Percentiles rank a stretch among this genome's conserved stretches.
phyloP scores from a whole-genome alignment of 148 eudicot species.

The Linanthus parryae region DNA sequence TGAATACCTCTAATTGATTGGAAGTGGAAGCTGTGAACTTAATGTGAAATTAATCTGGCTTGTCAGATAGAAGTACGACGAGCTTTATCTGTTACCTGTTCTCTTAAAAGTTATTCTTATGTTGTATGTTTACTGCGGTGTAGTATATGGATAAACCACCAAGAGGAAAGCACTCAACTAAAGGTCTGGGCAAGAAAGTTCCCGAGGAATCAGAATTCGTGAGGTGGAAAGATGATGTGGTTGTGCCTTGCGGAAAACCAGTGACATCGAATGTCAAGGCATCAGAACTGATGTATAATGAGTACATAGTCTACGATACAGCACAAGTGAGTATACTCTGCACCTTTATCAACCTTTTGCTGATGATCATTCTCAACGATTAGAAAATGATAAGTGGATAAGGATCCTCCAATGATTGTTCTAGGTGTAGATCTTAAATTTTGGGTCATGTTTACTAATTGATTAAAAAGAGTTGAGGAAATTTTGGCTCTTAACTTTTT shows the following conservation, averaged over 20 bases:
- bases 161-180: conserved; percentile 89
- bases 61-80: no score
- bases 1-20: no score
- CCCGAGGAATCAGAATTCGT: conserved; percentile 61
- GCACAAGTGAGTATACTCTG: conserved; percentile 98
- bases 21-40: no score
- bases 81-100: not conserved
- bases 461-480: no score
- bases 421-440: no score
- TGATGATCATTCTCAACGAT: no score
- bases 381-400: no score
- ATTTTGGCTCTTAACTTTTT: no score
- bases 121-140: conserved; percentile 5
- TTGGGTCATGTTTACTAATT: no score
- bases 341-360: no score
- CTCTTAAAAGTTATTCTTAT: not conserved
- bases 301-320: conserved; percentile 89
- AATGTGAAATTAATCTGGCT: no score
- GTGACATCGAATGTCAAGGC: conserved; percentile 65
- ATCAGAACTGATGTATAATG: conserved; percentile 88
- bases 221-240: conserved; percentile 80
- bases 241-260: conserved; percentile 96
- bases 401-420: no score
- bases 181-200: conserved; percentile 90
- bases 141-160: conserved; percentile 95